phyloP scores from a whole-genome alignment of 2,329 filamentous ascomycete genomes.

The Microdochium paspali region DNA sequence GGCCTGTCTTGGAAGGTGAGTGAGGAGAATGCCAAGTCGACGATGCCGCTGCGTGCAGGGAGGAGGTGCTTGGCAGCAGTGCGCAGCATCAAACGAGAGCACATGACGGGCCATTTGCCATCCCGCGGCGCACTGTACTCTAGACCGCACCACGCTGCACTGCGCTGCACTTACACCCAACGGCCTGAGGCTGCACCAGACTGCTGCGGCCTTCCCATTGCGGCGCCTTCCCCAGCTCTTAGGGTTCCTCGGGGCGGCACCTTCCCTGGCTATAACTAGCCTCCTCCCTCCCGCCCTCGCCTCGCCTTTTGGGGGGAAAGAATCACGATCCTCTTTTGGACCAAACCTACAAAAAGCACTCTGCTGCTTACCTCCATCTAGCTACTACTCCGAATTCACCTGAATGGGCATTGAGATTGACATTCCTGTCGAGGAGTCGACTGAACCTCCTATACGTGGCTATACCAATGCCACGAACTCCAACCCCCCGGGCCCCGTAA shows the following conservation, averaged over 20 bases:
- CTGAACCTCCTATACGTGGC: constrained; percentile 24
- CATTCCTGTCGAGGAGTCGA: constrained; percentile 21
- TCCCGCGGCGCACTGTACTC: neutral
- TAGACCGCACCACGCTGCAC: no score
- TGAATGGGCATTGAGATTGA: constrained; percentile 23
- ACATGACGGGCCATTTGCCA: neutral
- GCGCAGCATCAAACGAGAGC: neutral
- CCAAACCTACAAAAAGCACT: neutral
- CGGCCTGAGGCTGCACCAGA: neutral
- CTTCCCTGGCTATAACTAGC: neutral
- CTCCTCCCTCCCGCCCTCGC: neutral
- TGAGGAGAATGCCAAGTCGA: neutral
- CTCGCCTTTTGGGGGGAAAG: neutral
- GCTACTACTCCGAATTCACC: constrained; percentile 11
- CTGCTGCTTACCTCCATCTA: no score
- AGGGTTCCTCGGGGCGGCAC: neutral
- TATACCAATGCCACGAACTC: constrained; percentile 6
- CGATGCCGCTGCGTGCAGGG: neutral
- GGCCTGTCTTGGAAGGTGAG: neutral
- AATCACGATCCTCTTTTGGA: neutral
- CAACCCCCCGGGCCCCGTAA: constrained; percentile 7
- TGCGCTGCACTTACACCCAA: no score
- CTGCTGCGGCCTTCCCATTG: neutral
- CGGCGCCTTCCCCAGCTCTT: neutral
- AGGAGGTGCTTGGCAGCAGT: neutral